Evolutionary conservation across 2,329 filamentous ascomycete genomes (phyloP), one percentile per base, ranked within the genome.

Genomic region (Volutella citrinella): DNA sequence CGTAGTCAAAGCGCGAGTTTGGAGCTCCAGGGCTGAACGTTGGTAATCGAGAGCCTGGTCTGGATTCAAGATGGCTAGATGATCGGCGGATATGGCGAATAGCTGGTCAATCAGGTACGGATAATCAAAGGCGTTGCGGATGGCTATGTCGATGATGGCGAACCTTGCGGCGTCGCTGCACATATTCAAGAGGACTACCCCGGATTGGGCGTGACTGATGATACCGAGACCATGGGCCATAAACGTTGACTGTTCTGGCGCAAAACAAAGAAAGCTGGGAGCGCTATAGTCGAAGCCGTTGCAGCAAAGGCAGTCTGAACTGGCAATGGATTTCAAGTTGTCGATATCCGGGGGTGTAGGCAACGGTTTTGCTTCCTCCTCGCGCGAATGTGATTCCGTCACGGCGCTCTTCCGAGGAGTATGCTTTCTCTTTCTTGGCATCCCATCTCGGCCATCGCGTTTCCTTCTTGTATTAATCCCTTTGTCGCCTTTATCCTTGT

Each of bases 11-110:
- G 16, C 27, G 18, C 27, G 27, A n/a, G 27, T 29, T 29, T 29
- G 27, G 27, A 29, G 27, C 27, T 15, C 27, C 18, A 19, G 10
- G 12, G 27, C 27, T 29, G 12, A 19, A 29, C 17, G 27, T 19
- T 29, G 27, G 27, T 29, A 29, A 29, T 20, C 27, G 18, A 29
- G 27, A 19, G 27, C 27, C 12, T 19, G 27, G n/a, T n/a, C n/a
- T n/a, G n/a, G n/a, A n/a, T n/a, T n/a, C n/a, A n/a, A n/a, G n/a
- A n/a, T n/a, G n/a, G 27, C 27, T 10, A 29, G 27, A 14, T 29
- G 27, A 29, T 29, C 27, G 18, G 27, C 18, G 18, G 27, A 20
- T 29, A 29, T 20, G 15, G 27, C 27, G 12, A 29, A 20, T 18
- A 29, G 16, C 27, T 29, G 27, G 18, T 29, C 27, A 10, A 29